These are phyloP conservation scores for Ascodesmis nigricans DNA, from an alignment of 495 filamentous ascomycete species.

Conservation along the genomic window DNA sequence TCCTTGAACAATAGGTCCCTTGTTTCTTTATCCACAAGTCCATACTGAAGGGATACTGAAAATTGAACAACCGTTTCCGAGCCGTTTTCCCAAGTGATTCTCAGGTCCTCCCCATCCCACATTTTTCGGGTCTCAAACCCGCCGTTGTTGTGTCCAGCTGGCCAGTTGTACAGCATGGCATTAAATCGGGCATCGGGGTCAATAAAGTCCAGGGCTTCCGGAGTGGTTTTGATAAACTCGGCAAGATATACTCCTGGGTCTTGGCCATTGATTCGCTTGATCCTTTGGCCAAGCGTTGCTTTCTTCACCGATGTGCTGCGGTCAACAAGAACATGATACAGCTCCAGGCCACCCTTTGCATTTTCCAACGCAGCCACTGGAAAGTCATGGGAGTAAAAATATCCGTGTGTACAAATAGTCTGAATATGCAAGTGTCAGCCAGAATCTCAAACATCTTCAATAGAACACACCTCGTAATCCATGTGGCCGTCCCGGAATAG, in stretches of 20 bases:
- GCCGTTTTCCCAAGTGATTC: slow-evolving; percentile 11
- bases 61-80: slow-evolving; percentile 7
- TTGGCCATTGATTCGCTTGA: slow-evolving; percentile 11
- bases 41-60: slow-evolving; percentile 5
- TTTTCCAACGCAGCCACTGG: slow-evolving; percentile 9
- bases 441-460: too few species aligned
- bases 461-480: slow-evolving; percentile 4
- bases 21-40: not conserved
- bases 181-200: slow-evolving; percentile 13
- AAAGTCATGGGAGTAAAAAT: slow-evolving; percentile 9
- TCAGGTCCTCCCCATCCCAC: slow-evolving; percentile 11
- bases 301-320: slow-evolving; percentile 2
- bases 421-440: not conserved
- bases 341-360: slow-evolving; percentile 4
- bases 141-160: slow-evolving; percentile 3
- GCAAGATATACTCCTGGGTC: slow-evolving; percentile 4
- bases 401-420: slow-evolving; percentile 10
- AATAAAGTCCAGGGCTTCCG: slow-evolving; percentile 10
- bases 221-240: slow-evolving; percentile 8
- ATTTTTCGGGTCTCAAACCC: slow-evolving; percentile 9
- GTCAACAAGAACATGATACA: slow-evolving; percentile 9
- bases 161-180: slow-evolving; percentile 10
- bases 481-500: slow-evolving; percentile 12
- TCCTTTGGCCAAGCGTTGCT: slow-evolving; percentile 3
- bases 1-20: not conserved